A percentile compares a stretch with the other conserved stretches of the same genome.
Evolutionary conservation across 306 rosid genomes (phyloP).

Genomic region (Lathyrus oleraceus): DNA sequence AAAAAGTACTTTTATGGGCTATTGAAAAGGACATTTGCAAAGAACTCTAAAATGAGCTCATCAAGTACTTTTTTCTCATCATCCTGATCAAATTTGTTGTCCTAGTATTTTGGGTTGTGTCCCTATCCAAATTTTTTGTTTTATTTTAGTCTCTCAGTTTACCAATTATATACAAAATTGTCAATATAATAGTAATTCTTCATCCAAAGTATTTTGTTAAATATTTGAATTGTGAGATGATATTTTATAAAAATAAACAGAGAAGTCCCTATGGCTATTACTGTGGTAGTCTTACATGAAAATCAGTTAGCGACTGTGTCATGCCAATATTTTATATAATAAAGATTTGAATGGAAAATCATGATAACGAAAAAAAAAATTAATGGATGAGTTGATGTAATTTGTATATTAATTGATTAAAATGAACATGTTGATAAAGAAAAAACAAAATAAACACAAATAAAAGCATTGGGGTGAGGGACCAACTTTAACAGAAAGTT

Average conservation of each 20-base stretch:
- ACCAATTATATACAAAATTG: background rate
- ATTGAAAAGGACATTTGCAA: background rate
- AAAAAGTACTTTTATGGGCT: background rate
- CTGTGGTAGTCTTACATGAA: background rate
- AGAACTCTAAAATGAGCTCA: conserved; percentile 11
- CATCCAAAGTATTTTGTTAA: conserved; percentile 2
- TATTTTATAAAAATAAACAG: background rate
- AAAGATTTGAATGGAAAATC: background rate
- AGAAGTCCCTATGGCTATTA: background rate
- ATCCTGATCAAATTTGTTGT: background rate
- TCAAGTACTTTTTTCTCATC: background rate
- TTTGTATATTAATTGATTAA: conserved; percentile 7
- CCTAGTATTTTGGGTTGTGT: conserved; percentile 10
- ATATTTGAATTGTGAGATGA: background rate
- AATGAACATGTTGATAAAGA: background rate
- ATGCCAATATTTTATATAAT: background rate
- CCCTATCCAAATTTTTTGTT: background rate
- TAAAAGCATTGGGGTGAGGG: conserved; percentile 8
- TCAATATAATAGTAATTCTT: background rate
- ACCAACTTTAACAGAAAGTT: conserved; percentile 10
- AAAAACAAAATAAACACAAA: background rate
- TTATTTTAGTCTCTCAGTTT: background rate
- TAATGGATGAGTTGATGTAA: background rate
- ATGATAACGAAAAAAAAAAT: background rate
- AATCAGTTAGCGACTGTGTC: background rate